These are phyloP conservation scores for Taphrina pruni DNA, from an alignment of 1,139 yeast species.

Conservation along the genomic window DNA sequence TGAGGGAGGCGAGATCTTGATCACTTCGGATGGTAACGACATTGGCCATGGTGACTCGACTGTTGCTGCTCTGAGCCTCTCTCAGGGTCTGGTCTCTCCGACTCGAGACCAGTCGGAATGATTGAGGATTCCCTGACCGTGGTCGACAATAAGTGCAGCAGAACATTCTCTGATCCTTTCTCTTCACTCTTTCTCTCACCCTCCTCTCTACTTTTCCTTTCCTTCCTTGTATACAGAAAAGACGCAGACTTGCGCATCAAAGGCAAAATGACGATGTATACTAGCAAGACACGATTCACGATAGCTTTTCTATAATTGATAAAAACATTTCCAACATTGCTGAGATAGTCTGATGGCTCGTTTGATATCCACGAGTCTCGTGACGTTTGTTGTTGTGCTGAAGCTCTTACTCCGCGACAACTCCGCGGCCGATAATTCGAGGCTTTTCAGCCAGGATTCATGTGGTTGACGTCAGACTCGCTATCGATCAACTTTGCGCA, in stretches of 20 bases:
- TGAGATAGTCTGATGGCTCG: too few relatives aligned
- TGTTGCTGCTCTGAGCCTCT: slow-evolving; percentile 32
- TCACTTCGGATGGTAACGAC: slow-evolving; percentile 70
- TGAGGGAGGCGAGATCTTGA: slow-evolving; percentile 90
- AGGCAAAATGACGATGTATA: slow-evolving; percentile 8
- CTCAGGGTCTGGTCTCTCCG: slow-evolving; percentile 21
- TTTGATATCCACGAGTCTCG: too few relatives aligned
- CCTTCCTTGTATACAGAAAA: slow-evolving; percentile 4
- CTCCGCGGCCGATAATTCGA: background rate
- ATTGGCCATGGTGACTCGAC: slow-evolving; percentile 31
- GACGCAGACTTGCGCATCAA: background rate
- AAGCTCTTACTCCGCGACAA: too few relatives aligned
- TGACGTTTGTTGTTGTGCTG: too few relatives aligned
- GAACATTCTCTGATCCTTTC: background rate
- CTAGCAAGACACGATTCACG: slow-evolving; percentile 20
- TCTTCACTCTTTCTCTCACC: background rate
- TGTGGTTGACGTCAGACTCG: slow-evolving; percentile 7
- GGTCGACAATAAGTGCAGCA: background rate
- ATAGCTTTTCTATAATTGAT: slow-evolving; percentile 4
- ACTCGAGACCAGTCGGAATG: slow-evolving; percentile 11
- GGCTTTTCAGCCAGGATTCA: slow-evolving; percentile 5
- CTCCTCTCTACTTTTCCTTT: background rate
- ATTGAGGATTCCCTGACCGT: background rate
- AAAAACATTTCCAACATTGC: background rate
- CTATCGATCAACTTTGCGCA: background rate